A percentile compares a stretch with the other conserved stretches of the same genome.
phyloP scores from a whole-genome alignment of 2,329 filamentous ascomycete genomes.

The Alternaria consortialis region DNA sequence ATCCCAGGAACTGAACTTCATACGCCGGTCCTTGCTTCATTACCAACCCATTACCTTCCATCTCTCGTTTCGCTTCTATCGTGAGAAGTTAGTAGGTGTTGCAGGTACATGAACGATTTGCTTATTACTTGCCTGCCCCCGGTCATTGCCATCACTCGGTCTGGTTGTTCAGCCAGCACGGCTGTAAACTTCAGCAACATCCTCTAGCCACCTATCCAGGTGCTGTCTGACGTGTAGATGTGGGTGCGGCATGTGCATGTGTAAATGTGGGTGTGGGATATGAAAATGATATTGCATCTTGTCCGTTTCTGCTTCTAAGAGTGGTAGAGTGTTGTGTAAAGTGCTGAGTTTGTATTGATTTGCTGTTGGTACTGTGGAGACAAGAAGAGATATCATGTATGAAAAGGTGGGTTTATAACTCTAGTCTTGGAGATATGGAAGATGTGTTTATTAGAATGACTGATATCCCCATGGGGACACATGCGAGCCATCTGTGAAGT shows the following conservation, averaged over 20 bases:
- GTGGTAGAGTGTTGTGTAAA: neutral
- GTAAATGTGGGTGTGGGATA: neutral
- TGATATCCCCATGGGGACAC: neutral
- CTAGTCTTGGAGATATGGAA: neutral
- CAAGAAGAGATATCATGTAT: neutral
- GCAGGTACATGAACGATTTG: neutral
- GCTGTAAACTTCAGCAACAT: slow-evolving; percentile 12
- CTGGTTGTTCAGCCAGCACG: slow-evolving; percentile 6
- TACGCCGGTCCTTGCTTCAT: neutral
- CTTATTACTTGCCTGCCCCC: neutral
- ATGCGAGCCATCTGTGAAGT: neutral
- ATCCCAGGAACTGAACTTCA: neutral
- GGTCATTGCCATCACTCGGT: neutral
- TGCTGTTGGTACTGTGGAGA: neutral
- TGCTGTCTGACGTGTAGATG: slow-evolving; percentile 5
- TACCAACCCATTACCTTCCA: neutral
- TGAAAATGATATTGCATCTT: neutral
- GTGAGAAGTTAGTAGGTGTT: neutral
- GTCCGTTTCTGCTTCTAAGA: neutral
- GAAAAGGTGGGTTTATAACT: neutral
- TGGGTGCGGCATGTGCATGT: slow-evolving; percentile 2
- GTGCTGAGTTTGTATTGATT: neutral
- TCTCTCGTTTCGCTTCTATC: neutral
- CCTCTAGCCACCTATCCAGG: slow-evolving; percentile 13
- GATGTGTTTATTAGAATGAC: neutral